Base-by-base conservation (phyloP, 768 basidiomycete genomes). In the Tylopilus plumbeoviolaceoides region DNA sequence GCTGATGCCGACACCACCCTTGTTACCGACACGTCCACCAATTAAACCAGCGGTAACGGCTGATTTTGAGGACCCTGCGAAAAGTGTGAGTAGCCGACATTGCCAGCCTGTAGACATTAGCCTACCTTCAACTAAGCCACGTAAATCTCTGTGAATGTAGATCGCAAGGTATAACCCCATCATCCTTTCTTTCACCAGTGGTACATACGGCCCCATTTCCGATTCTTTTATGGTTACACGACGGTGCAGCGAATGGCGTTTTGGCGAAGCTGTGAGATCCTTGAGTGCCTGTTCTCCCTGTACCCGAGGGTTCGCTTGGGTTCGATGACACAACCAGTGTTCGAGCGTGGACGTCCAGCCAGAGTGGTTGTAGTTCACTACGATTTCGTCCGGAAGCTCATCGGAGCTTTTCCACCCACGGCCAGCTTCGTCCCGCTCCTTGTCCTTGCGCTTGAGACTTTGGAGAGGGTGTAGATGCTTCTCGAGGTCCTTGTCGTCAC, bases 21-120 rank as follows among this genome's bases (percentile, higher is more conserved):
- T 98, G 66, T 98, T 98, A 6, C 95, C 95, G 2, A 97, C 77
- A 44, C 95, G 73, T 0, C 95, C 95, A 3, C 91, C 91, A 25
- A 95, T 90, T 21, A 97, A 73, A 5, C 95, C 95, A 15, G 95
- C 82, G 1, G 93, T 87, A 1, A 98, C 95, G 18, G 84, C 82
- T 14, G 87, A 86, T 58, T 85, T 89, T 5, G 89, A 91, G 12
- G 78, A 81, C 15, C 87, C 89, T 87, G 50, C 20, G 17, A 38
- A 39, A 25, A 20, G 18, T 4, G 47, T 56, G 25, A 45, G 48
- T 30, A 4, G 38, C 10, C 38, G 8, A 35, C 33, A 44, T 44
- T 43, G 9, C 14, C 7, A 20, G 23, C 28, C 28, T 7, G 38
- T 18, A 25, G 30, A 21, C 20, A 27, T 7, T 21, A 15, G 58